phyloP scores from a whole-genome alignment of 2,329 filamentous ascomycete genomes.

The Paramyrothecium sp. region DNA sequence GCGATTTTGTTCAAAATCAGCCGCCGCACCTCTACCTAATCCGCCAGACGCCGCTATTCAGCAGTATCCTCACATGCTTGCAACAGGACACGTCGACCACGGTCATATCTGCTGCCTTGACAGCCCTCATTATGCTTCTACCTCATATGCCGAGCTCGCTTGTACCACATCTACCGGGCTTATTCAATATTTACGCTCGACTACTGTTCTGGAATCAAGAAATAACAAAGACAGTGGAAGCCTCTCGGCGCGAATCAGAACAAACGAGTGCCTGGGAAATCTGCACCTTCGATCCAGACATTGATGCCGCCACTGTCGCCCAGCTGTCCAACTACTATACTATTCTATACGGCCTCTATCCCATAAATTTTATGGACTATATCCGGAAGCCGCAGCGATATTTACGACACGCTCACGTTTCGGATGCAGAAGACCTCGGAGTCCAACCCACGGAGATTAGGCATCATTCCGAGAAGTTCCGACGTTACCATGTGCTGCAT shows the following conservation, averaged over 20 bases:
- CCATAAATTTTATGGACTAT: conserved; percentile 84
- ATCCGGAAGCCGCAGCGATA: conserved; percentile 80
- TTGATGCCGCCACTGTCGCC: conserved; percentile 60
- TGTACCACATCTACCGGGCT: conserved; percentile 64
- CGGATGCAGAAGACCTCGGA: conserved; percentile 71
- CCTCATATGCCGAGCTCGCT: conserved; percentile 77
- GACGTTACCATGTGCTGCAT: conserved; percentile 71
- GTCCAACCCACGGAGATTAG: conserved; percentile 77
- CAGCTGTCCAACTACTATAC: conserved; percentile 76
- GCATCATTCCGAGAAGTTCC: conserved; percentile 71
- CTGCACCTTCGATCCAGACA: conserved; percentile 58
- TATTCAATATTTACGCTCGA: conserved; percentile 81
- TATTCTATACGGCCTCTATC: conserved; percentile 79
- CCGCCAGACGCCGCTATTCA: conserved; percentile 69
- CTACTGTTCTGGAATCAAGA: conserved; percentile 75
- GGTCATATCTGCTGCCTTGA: conserved; percentile 72
- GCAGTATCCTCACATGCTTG: conserved; percentile 69
- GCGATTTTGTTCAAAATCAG: conserved; percentile 70
- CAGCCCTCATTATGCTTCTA: conserved; percentile 75
- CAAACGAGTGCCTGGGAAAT: conserved; percentile 57
- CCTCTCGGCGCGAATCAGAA: conserved; percentile 37
- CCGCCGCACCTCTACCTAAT: conserved; percentile 78
- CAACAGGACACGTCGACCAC: conserved; percentile 77
- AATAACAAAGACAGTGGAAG: conserved; percentile 36
- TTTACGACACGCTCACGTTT: conserved; percentile 69